phyloP scores from a whole-genome alignment of 352 stramenopile genomes.

The Saprolegnia parasitica region DNA sequence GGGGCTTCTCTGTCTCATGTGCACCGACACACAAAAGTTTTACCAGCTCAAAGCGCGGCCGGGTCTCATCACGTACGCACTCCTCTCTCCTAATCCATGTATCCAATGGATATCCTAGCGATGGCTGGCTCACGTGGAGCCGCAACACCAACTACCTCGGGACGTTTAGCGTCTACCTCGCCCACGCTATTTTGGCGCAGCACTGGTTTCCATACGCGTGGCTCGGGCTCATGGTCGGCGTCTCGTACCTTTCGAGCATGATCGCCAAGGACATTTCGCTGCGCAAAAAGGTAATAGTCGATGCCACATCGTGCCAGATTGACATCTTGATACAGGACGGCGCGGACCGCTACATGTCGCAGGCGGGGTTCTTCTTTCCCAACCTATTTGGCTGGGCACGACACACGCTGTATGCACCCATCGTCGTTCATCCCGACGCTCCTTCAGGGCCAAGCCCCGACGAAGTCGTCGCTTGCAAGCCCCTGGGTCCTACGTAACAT shows the following conservation, averaged over 20 bases:
- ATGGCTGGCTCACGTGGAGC: slow-evolving; percentile 30
- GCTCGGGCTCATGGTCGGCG: slow-evolving; percentile 16
- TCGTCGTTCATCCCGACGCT: neutral
- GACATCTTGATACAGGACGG: slow-evolving; percentile 5
- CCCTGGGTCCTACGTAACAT: neutral
- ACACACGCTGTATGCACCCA: neutral
- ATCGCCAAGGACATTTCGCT: slow-evolving; percentile 27
- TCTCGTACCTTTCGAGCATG: slow-evolving; percentile 25
- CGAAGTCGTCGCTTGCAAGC: neutral
- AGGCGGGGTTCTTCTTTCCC: slow-evolving; percentile 26
- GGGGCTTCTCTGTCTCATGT: neutral
- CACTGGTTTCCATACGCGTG: slow-evolving; percentile 29
- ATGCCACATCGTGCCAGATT: too few relatives aligned
- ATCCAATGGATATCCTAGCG: too few relatives aligned
- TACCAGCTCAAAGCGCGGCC: slow-evolving; percentile 15
- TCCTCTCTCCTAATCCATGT: too few relatives aligned
- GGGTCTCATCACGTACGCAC: slow-evolving; percentile 22
- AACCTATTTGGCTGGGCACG: slow-evolving; percentile 20
- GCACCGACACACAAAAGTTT: slow-evolving; percentile 27
- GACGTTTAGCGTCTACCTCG: slow-evolving; percentile 24
- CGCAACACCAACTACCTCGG: slow-evolving; percentile 31
- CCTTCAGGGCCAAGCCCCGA: neutral
- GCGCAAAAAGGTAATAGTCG: slow-evolving; percentile 29
- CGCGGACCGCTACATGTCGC: neutral
- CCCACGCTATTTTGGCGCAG: slow-evolving; percentile 23